These are phyloP conservation scores for Clarireedia hainanense DNA, from an alignment of 2,329 filamentous ascomycete genomes.

Conservation along the genomic window DNA sequence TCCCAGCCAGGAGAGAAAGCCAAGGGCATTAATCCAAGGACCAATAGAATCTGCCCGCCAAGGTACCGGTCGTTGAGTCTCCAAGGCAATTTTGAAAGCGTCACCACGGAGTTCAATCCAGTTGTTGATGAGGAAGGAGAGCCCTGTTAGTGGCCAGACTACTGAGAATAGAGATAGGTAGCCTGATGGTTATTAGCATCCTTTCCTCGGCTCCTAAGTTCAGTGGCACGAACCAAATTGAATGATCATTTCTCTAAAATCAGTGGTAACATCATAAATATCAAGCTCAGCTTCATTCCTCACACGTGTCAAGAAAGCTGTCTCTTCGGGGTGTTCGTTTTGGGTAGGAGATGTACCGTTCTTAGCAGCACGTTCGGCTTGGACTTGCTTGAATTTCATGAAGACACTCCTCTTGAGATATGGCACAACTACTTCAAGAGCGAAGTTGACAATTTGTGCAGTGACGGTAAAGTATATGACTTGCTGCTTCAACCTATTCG, in stretches of 20 bases:
- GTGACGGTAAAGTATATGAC: conserved; percentile 96
- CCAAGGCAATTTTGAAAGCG: conserved; percentile 85
- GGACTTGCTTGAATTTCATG: conserved; percentile 70
- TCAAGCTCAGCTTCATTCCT: conserved; percentile 76
- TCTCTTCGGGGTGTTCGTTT: conserved; percentile 67
- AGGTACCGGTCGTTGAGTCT: conserved; percentile 82
- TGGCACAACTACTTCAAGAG: conserved; percentile 76
- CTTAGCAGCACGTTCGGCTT: conserved; percentile 51
- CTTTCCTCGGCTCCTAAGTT: not conserved
- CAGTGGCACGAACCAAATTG: conserved; percentile 51
- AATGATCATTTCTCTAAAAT: conserved; percentile 90
- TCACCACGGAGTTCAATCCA: conserved; percentile 93
- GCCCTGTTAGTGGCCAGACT: conserved; percentile 86
- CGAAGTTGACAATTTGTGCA: conserved; percentile 82
- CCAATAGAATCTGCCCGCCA: conserved; percentile 91
- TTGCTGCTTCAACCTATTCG: conserved; percentile 74
- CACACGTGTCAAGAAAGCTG: conserved; percentile 70
- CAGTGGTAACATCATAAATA: conserved; percentile 80
- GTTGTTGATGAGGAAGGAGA: conserved; percentile 89
- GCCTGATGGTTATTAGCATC: conserved; percentile 40
- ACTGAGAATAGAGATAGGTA: conserved; percentile 89
- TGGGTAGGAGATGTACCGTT: conserved; percentile 35
- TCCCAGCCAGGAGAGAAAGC: conserved; percentile 89
- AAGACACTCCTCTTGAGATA: conserved; percentile 73
- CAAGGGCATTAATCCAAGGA: conserved; percentile 78